phyloP scores from a whole-genome alignment of 768 basidiomycete genomes.

The Artomyces pyxidatus region DNA sequence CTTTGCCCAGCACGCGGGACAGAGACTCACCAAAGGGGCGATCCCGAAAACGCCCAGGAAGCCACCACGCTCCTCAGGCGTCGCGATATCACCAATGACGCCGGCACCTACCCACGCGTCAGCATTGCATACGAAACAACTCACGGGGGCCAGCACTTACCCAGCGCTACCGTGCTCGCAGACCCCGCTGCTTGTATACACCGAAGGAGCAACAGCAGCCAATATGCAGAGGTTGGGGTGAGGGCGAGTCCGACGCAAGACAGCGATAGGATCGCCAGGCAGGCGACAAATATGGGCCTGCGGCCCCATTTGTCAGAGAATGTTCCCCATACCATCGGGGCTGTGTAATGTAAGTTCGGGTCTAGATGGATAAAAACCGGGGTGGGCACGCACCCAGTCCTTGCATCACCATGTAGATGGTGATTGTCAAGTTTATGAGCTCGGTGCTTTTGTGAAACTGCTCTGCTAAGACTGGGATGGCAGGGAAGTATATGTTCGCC shows the following conservation, averaged over 20 bases:
- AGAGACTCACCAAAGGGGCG: conserved; percentile 46
- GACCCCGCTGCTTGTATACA: conserved; percentile 75
- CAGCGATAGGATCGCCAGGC: conserved; percentile 51
- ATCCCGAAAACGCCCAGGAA: conserved; percentile 62
- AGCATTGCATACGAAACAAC: not conserved
- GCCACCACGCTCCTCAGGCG: conserved; percentile 62
- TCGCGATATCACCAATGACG: conserved; percentile 71
- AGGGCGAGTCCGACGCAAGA: conserved; percentile 60
- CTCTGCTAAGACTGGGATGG: conserved; percentile 56
- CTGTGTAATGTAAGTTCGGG: conserved; percentile 11
- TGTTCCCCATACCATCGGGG: conserved; percentile 59
- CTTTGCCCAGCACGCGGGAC: too few relatives aligned
- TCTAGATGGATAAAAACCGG: not conserved
- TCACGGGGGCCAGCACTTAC: conserved; percentile 24
- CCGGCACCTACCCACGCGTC: conserved; percentile 45
- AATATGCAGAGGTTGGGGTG: conserved; percentile 54
- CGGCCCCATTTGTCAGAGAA: conserved; percentile 60
- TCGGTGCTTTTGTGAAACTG: conserved; percentile 62
- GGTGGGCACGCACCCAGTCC: conserved; percentile 39
- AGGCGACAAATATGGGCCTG: conserved; percentile 53
- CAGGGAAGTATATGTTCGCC: conserved; percentile 73
- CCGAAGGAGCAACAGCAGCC: conserved; percentile 73
- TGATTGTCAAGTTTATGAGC: conserved; percentile 74
- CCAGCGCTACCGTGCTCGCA: conserved; percentile 70
- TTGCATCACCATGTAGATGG: conserved; percentile 66